phyloP scores from a whole-genome alignment of 495 filamentous ascomycete genomes.

The Tuber borchii region DNA sequence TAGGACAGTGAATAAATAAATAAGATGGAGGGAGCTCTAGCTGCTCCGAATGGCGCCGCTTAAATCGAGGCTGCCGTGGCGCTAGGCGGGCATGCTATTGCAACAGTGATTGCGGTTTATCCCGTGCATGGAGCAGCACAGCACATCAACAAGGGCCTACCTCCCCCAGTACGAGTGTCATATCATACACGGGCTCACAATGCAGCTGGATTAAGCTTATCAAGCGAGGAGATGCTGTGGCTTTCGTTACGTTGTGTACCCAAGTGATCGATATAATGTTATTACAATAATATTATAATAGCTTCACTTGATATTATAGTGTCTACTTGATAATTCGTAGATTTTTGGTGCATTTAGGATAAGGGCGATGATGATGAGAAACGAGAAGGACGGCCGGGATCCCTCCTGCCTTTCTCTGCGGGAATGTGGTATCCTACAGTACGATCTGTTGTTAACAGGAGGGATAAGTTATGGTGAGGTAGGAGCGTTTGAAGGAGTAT shows the following conservation, averaged over 20 bases:
- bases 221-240: too few relatives aligned
- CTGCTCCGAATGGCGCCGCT: background rate
- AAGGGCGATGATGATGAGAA: background rate
- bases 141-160: too few relatives aligned
- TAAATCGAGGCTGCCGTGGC: background rate
- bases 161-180: background rate
- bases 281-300: too few relatives aligned
- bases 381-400: background rate
- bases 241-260: background rate
- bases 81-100: background rate
- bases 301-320: background rate
- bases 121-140: background rate
- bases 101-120: background rate
- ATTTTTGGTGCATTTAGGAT: background rate
- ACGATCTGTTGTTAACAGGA: background rate
- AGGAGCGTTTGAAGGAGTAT: too few relatives aligned
- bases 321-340: background rate
- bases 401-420: background rate
- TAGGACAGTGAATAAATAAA: background rate
- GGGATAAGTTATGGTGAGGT: too few relatives aligned
- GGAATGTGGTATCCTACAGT: background rate
- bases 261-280: background rate
- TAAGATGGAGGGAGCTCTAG: background rate
- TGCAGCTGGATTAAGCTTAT: too few relatives aligned
- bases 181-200: too few relatives aligned